phyloP scores from a whole-genome alignment of 75 land plant species.

The Chamaecyparis obtusa region DNA sequence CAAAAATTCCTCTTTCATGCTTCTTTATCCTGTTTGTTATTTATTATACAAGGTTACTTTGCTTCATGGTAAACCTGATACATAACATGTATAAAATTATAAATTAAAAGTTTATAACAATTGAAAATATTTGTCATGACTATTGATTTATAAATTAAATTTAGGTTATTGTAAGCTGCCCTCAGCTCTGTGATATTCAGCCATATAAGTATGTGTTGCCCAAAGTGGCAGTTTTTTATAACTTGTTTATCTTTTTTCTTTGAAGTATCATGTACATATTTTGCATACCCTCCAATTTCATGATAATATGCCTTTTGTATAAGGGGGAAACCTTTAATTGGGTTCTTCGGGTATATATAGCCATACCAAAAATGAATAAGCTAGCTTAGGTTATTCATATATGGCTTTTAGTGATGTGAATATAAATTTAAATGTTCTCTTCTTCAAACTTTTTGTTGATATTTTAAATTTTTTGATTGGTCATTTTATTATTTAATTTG shows the following conservation, averaged over 20 bases:
- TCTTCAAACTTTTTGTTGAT: not conserved
- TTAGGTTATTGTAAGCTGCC: too few relatives aligned
- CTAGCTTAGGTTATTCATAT: not conserved
- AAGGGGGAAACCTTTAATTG: not conserved
- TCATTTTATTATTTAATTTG: too few relatives aligned
- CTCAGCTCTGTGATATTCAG: too few relatives aligned
- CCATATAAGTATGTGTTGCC: too few relatives aligned
- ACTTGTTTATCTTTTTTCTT: too few relatives aligned
- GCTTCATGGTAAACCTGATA: not conserved
- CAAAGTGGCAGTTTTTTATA: too few relatives aligned
- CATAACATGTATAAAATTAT: not conserved
- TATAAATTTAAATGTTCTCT: not conserved
- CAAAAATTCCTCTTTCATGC: not conserved
- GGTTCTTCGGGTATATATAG: not conserved
- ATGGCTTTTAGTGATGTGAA: not conserved
- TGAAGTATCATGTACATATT: too few relatives aligned
- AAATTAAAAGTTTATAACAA: too few relatives aligned
- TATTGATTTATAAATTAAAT: too few relatives aligned
- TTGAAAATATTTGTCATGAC: not conserved
- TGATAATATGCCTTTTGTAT: not conserved
- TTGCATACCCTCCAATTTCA: not conserved
- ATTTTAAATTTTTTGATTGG: not conserved
- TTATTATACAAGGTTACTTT: not conserved
- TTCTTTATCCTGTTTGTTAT: not conserved
- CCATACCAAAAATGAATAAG: not conserved